Base-by-base conservation (phyloP, 2,329 filamentous ascomycete genomes). In the Nemania sp. region DNA sequence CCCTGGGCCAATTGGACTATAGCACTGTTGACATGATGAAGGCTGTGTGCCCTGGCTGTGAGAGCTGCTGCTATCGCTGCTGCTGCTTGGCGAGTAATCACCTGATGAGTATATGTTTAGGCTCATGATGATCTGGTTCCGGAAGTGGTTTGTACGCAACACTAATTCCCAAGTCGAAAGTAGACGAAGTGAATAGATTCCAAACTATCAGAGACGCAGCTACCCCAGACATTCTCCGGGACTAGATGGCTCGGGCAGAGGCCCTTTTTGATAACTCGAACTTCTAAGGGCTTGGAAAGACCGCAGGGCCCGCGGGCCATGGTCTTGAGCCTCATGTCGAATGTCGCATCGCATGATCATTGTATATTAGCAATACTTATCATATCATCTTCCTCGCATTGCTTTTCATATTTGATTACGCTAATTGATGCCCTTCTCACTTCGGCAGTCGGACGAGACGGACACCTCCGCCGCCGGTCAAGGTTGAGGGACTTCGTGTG, bases 321-420 rank as follows among this genome's bases (percentile, higher is more conserved):
- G 20, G 37, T 12, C 26, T n/a, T 12, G 37, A 43, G 19, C 23
- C 8, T 36, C n/a, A 48, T 17, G n/a, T 31, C 23, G 23, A 48
- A 24, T 26, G 28, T 36, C 14, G 44, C 36, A 48, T 48, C 37
- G 30, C 22, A 30, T 46, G 43, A 44, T 49, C 43, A 48, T 37
- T 31, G 22, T 11, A 15, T 30, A 15, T 31, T 5, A 45, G 9
- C 22, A 23, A 2, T 37, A 23, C 8, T 12, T 19, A 17, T 28
- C 24, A 19, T 19, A 30, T 28, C 36, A 6, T 31, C 15, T 14
- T 31, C 48, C 39, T 44, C 39, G 17, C 23, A 19, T 23, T 6
- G 19, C 45, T 22, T 20, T 15, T 49, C 39, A 7, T 22, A 24
- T n/a, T 22, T 49, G n/a, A 6, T 41, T 5, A 28, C 6, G 9